Evolutionary conservation across 148 eudicot species (phyloP).

Genomic region (Cornus suecica): DNA sequence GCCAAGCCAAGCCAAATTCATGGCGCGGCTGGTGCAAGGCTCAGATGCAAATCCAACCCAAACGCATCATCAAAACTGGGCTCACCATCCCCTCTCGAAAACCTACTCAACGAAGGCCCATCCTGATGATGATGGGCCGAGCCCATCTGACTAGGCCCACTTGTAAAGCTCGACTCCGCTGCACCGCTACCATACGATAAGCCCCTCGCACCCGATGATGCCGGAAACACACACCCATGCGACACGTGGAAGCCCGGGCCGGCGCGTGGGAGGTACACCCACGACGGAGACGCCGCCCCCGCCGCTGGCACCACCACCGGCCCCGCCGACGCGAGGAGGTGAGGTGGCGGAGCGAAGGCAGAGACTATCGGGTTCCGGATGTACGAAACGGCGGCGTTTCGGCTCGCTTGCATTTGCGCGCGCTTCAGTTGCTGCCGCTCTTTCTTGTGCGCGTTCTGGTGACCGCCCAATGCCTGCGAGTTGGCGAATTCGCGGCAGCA

Average conservation of each 20-base stretch:
- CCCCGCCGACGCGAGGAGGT: constrained; percentile 47
- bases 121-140: constrained; percentile 33
- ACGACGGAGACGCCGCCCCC: constrained; percentile 28
- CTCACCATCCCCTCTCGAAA: constrained; percentile 45
- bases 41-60: constrained; percentile 81
- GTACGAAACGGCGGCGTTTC: constrained; percentile 72
- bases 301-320: constrained; percentile 19
- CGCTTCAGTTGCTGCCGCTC: constrained; percentile 81
- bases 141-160: constrained; percentile 23
- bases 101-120: constrained; percentile 72
- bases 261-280: constrained; percentile 70
- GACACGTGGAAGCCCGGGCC: constrained; percentile 58
- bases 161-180: constrained; percentile 24
- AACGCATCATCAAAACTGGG: constrained; percentile 60
- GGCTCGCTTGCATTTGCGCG: constrained; percentile 70
- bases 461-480: constrained; percentile 93
- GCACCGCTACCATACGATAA: constrained; percentile 33
- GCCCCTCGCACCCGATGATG: constrained; percentile 24
- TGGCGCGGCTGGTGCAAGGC: constrained; percentile 64
- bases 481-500: constrained; percentile 84
- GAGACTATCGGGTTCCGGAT: constrained; percentile 67
- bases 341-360: constrained; percentile 70
- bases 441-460: constrained; percentile 93
- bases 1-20: constrained; percentile 16
- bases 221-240: constrained; percentile 64